Base-by-base conservation (phyloP, 2,329 filamentous ascomycete genomes). In the Xylariaceae sp. region DNA sequence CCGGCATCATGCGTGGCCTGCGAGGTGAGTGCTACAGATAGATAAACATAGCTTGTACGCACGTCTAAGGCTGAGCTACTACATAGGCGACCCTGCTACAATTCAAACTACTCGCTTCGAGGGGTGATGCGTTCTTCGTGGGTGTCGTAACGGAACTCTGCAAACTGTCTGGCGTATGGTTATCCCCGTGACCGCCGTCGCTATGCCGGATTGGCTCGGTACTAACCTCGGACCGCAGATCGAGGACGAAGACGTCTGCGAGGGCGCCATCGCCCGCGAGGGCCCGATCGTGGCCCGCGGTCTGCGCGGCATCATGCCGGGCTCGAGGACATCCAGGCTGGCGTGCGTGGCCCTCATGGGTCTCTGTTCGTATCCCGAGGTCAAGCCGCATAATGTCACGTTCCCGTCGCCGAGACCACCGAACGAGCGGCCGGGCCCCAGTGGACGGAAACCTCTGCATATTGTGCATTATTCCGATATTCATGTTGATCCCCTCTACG, bases 391-490 rank as follows among this genome's bases (percentile, higher is more conserved):
- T 65, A 70, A 71, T 14, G 70, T 83, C 14, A 64, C 71, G 2
- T 77, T 83, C 45, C 78, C 81, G 12, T 71, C 71, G 6, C 63
- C 73, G 7, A 77, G 78, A 57, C 73, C 76, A 7, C 54, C 68
- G 16, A 45, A n/a, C n/a, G 10, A 21, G 14, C 74, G 78, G 14
- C 74, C 77, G 16, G 42, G 52, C 1, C 71, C 79, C 1, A 81
- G 78, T 49, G 75, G 77, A 2, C 68, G 77, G 65, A 62, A 71
- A 4, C 79, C 81, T 5, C 65, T 85, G 60, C 78, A 80, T 61
- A 73, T 87, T 3, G 81, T 85, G 20, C 84, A 87, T 64, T 81
- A 82, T 67, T 84, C 81, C 12, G 84, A 87, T 60, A 82, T 84
- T 42, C 84, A 86, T 55, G 72, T 86, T 50, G 83, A 87, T 59